Conservation (phyloP, 805 yeast species). For the Saccharomycopsis sp. region DNA sequence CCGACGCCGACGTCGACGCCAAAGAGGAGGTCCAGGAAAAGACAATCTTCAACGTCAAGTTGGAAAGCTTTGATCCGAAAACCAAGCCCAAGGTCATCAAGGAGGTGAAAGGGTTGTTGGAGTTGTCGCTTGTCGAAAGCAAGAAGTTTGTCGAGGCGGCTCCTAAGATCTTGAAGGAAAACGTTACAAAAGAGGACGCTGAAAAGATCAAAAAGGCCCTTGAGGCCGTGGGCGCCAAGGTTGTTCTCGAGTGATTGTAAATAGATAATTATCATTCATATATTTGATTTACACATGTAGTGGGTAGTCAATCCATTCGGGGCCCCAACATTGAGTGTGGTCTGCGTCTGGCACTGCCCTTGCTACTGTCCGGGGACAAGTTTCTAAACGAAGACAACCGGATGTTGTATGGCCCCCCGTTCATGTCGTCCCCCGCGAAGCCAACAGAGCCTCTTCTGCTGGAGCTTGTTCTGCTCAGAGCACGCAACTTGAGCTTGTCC, state of each 20-base stretch:
- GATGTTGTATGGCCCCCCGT: too few species aligned
- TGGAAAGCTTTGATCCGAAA: conserved; percentile 90
- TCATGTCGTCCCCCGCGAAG: too few species aligned
- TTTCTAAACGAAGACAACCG: too few species aligned
- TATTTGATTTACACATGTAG: not conserved
- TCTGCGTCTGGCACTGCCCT: too few species aligned
- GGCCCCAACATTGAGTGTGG: conserved; percentile 4
- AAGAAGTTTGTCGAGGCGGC: conserved; percentile 97
- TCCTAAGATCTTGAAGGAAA: conserved; percentile 92
- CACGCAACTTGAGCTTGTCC: conserved; percentile 11
- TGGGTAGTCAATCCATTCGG: not conserved
- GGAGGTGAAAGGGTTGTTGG: conserved; percentile 88
- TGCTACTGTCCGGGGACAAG: too few species aligned
- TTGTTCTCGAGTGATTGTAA: conserved; percentile 74
- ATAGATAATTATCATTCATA: too few species aligned
- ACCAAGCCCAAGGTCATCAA: conserved; percentile 95
- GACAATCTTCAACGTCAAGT: conserved; percentile 84
- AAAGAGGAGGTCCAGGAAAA: conserved; percentile 82
- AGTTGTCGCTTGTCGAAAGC: conserved; percentile 89
- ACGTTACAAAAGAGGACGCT: conserved; percentile 95
- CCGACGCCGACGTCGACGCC: conserved; percentile 62
- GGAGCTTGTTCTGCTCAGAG: not conserved
- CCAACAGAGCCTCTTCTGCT: too few species aligned
- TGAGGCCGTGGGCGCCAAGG: conserved; percentile 93
- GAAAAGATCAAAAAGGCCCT: conserved; percentile 89